Evolutionary conservation across 306 rosid genomes (phyloP), one percentile per base, ranked within the genome.

Genomic region (Dalbergia cochinchinensis): DNA sequence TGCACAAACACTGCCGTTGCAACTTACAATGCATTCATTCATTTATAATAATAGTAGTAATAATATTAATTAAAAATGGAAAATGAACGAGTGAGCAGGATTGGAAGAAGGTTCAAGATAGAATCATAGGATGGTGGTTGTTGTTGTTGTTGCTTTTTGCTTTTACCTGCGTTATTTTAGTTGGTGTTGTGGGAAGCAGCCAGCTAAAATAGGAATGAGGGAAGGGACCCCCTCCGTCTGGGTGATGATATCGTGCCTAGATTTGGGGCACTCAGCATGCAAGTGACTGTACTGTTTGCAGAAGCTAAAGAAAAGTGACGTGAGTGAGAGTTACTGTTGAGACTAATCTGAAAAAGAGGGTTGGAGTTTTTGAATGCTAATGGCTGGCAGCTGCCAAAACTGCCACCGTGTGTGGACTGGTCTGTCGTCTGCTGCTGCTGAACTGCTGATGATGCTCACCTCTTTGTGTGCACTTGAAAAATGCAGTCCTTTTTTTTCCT

Each of bases 301-400:
- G 39, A 61, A 47, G 5, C 1, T 37, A 37, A 12, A 11, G 10
- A 11, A 11, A 53, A 59, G 80, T 51, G 53, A 45, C 14, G 65
- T 54, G 53, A 47, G 42, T 33, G 74, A 4, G 53, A 55, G 33
- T 69, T 33, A 73, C 79, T 64, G 84, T 65, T 2, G 61, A 64
- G 61, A 64, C 84, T 79, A 64, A 73, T 44, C 67, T 65, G 62
- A 66, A 57, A 69, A 69, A 9, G 76, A 37, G 41, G 53, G n/a
- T 64, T 57, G 15, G 54, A 41, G 57, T 65, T 74, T 26, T 66
- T 78, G 31, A 69, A 74, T 74, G 73, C 14, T 77, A 47, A 84
- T 85, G 71, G 84, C 41, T 26, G 31, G 31, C 69, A 77, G 87
- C 87, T 59, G 78, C 78, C 57, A 79, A 79, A 79, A 62, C 72